Base-by-base conservation (phyloP, 2,329 filamentous ascomycete genomes). In the Ophiostoma australiae region DNA sequence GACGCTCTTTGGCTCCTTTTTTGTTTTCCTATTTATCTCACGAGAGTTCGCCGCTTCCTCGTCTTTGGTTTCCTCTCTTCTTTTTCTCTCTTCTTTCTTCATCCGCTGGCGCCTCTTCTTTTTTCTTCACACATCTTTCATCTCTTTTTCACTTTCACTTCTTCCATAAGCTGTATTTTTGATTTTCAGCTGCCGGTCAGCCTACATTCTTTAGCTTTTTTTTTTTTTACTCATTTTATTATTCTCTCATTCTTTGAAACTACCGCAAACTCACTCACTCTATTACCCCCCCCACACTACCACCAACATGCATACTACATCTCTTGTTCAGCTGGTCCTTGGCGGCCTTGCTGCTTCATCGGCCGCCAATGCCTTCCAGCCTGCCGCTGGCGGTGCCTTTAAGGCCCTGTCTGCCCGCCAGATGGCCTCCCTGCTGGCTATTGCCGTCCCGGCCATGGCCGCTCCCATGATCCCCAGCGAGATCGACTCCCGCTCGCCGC, bases 301-400 rank as follows among this genome's bases (percentile, higher is more conserved):
- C 61, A 35, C 33, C 75, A 78, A 73, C 4, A 78, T 78, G 78
- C 75, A 78, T 74, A 74, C 76, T 71, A 76, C 75, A 33, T 73
- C 78, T 15, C 67, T 79, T 69, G 73, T 76, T 61, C 76, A 78
- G 73, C 72, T 78, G 68, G 74, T 76, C 71, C 71, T 78, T 63
- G 74, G 77, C 68, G 76, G 77, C 74, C 76, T 79, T 37, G 73
- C 77, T 69, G 77, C 77, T 70, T 72, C 77, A 8, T 76, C 78
- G 41, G 76, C 77, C 61, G 76, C 77, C 41, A 73, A 73, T 70
- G 74, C 74, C 69, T 79, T 77, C 74, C 74, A 78, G 74, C 48
- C 77, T 39, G 67, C 69, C 23, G 10, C 65, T 27, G 37, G 35
- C 13, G 65, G 69, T 31, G 69, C 55, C 20, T 11, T 72, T 44